Base-by-base conservation (phyloP, 176 grass and related monocot genomes). In the Poa pratensis region DNA sequence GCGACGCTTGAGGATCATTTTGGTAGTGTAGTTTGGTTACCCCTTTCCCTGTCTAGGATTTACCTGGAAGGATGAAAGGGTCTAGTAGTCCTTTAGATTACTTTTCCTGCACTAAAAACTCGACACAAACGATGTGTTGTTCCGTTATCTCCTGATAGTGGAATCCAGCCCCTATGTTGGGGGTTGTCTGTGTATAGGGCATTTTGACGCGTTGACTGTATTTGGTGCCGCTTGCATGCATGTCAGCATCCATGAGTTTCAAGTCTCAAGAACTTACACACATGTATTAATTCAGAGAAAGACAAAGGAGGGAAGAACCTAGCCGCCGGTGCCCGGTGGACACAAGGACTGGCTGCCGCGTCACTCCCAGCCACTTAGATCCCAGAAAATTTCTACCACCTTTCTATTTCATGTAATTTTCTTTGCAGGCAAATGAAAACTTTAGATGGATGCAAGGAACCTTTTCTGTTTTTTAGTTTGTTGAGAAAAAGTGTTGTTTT, bases 181-280 rank as follows among this genome's bases (percentile, higher is more conserved):
- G n/a, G n/a, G n/a, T n/a, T n/a, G n/a, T n/a, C n/a, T n/a, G n/a
- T n/a, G n/a, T n/a, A 51, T 5, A 75, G 4, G 23, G 72, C 72
- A 75, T 75, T 75, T 30, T 16, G 46, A 75, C 40, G 16, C n/a
- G 71, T 75, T 75, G 71, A 75, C 45, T 15, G 46, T 28, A 28
- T n/a, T 28, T 49, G 23, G 71, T 75, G 16, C 24, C 46, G 7
- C 32, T 9, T 24, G 7, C 16, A n/a, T n/a, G n/a, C n/a, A 52
- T 52, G 46, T 75, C 72, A 52, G 26, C 45, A 32, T 75, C 72
- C 72, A 75, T 7, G 15, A 17, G 45, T 52, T 75, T 28, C 24
- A 75, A 19, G 12, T 73, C 2, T 48, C 14, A 24, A 32, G 15
- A 14, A 22, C n/a, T 51, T 28, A 74, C 22, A 74, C 71, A 17